Base-by-base conservation (phyloP, 257 asterid species). In the Solanum okadae region DNA sequence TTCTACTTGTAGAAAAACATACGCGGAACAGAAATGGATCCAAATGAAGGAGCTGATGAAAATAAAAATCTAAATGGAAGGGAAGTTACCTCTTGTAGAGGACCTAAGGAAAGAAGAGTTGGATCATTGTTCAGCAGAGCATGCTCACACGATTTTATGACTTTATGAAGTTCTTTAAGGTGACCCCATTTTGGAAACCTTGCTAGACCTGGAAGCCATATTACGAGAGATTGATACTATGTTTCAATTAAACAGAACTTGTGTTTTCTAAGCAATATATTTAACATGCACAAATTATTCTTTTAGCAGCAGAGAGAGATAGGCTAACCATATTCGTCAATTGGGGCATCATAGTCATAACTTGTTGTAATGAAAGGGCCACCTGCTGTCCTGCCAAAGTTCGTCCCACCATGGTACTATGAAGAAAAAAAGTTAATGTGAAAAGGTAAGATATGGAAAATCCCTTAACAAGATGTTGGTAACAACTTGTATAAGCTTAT, bases 321-420 rank as follows among this genome's bases (percentile, higher is more conserved):
- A 37, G 61, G 72, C 87, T 88, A 88, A 93, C 99, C 99, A 90
- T 96, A 96, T 93, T 96, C 99, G 89, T 96, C 99, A 82, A 96
- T 93, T 70, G 99, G 99, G 40, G 99, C 99, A 91, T 96, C 98
- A 89, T 96, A 96, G 92, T 96, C 99, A 86, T 96, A 96, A 91
- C 98, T 94, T 68, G 98, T 96, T 89, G 98, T 94, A 86, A 96
- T 96, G 92, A 95, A 95, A 67, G 99, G 99, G 68, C 99, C 99
- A 90, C 99, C 99, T 79, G 98, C 88, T 85, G 98, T 95, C 91
- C 99, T 98, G 86, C 98, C 98, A 92, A 96, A 96, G 94, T 96
- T 96, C 61, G 99, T 96, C 46, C 99, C 99, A 27, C 99, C 99
- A 90, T 96, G 99, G 93, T 95, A 96, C 99, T 96, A 89, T 61